Evolutionary conservation across 345 rosid genomes (phyloP).

Genomic region (Melastoma malabathricum): DNA sequence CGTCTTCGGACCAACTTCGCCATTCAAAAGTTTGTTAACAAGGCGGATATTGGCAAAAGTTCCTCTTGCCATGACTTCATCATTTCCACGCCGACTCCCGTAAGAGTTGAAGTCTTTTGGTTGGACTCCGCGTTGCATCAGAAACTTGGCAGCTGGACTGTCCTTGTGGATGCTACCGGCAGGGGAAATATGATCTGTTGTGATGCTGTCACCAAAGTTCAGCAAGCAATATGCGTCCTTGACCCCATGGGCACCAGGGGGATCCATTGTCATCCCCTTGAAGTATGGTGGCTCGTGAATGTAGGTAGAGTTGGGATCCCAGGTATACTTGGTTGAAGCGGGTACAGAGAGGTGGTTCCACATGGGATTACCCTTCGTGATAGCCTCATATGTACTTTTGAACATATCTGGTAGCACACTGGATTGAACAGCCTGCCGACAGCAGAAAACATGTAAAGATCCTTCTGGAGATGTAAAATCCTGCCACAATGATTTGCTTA

Average conservation of each 20-base stretch:
- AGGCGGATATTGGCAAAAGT: constrained; percentile 94
- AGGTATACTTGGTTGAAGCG: constrained; percentile 38
- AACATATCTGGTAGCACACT: constrained; percentile 95
- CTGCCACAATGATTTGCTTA: constrained; percentile 12
- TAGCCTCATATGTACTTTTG: constrained; percentile 77
- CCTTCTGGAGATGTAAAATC: not conserved
- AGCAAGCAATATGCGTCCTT: constrained; percentile 92
- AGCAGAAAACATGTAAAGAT: constrained; percentile 5
- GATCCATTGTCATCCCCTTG: constrained; percentile 80
- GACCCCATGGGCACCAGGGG: constrained; percentile 82
- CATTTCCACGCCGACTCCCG: constrained; percentile 98
- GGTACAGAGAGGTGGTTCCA: constrained; percentile 82
- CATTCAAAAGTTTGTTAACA: constrained; percentile 92
- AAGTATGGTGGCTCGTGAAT: constrained; percentile 98
- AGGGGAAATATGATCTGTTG: constrained; percentile 98
- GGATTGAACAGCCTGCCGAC: constrained; percentile 67
- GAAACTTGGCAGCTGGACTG: constrained; percentile 86
- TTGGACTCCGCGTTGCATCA: constrained; percentile 62
- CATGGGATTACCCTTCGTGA: constrained; percentile 90
- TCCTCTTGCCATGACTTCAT: constrained; percentile 95
- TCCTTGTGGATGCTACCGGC: constrained; percentile 97
- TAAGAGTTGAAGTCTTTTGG: constrained; percentile 87
- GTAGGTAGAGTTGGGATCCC: constrained; percentile 91
- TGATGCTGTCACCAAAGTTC: constrained; percentile 92
- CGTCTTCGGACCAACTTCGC: constrained; percentile 94